Evolutionary conservation across 495 filamentous ascomycete species (phyloP), one percentile per base, ranked within the genome.

Genomic region (Lophium mytilinum): DNA sequence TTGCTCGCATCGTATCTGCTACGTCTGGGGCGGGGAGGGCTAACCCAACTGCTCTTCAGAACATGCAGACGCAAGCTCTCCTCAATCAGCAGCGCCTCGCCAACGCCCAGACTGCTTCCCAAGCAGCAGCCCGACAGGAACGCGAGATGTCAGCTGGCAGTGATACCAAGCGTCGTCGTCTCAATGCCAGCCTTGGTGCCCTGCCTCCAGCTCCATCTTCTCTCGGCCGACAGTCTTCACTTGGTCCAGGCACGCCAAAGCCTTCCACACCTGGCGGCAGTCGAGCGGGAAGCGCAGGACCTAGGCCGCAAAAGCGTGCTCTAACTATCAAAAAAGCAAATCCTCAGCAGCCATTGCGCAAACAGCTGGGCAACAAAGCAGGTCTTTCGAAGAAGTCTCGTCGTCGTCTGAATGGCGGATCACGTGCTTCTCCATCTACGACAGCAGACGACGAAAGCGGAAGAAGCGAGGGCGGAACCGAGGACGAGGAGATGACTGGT

Each of bases 191-290:
- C 14, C 67, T 90, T 8, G 81, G 84, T 18, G 80, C 76, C 11
- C 69, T 90, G 2, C 87, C 89, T 0, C 69, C 78, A 0, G 79
- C 85, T 3, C 85, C 88, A 0, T 90, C 88, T 46, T 82, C 80
- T 34, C 78, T 95, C 4, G 81, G 76, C 1, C 83, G 90, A 0
- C 90, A 95, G 68, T 82, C 87, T 0, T 95, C 89, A 2, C 70
- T 91, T 5, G 88, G 89, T 3, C 90, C 88, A 0, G 86, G 87
- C 8, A 95, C 89, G 3, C 90, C 90, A n/a, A 93, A 93, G 71
- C 78, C 80, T 2, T 81, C 80, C 0, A 85, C 87, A 12, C 85
- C 86, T 65, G 85, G 78, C 1, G 85, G 78, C 1, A 86, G 86
- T 1, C 69, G 70, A 10, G 56, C 68, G 15, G 61, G 61, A 8